A percentile compares a stretch with the other conserved stretches of the same genome.
Evolutionary conservation across 192 early-diverging fungal species (phyloP).

Genomic region (Phlyctochytrium bullatum): DNA sequence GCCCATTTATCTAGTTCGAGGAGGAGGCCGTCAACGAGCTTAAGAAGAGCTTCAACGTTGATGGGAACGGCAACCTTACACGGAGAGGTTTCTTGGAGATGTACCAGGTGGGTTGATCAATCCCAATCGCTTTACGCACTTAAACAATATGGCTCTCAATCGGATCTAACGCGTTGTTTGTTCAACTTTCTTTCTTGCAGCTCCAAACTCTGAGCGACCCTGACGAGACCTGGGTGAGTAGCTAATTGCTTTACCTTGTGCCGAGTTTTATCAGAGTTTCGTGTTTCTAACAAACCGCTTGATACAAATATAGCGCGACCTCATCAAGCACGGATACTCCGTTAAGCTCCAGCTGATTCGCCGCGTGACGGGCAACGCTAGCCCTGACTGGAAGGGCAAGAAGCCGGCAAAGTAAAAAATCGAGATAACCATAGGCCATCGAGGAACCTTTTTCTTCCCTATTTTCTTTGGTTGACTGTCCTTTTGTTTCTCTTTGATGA

Average conservation of each 20-base stretch:
- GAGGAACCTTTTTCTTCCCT: too few relatives aligned
- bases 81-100: constrained; percentile 76
- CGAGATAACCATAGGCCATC: too few relatives aligned
- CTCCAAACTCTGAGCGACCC: constrained; percentile 30
- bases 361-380: constrained; percentile 13
- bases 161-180: background rate
- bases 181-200: background rate
- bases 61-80: constrained; percentile 60
- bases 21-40: constrained; percentile 57
- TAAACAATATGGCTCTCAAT: background rate
- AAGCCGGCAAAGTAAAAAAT: constrained; percentile 1
- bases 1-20: constrained; percentile 26
- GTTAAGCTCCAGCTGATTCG: constrained; percentile 18
- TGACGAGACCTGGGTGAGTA: constrained; percentile 25
- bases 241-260: background rate
- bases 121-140: background rate
- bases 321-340: constrained; percentile 35
- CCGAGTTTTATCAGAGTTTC: background rate
- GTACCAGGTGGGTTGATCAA: constrained; percentile 55
- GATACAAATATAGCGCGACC: constrained; percentile 17
- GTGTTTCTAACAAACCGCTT: constrained; percentile 1
- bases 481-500: too few relatives aligned
- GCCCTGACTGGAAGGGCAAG: constrained; percentile 13
- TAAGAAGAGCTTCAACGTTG: constrained; percentile 61
- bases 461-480: too few relatives aligned